A percentile compares a stretch with the other conserved stretches of the same genome.
Conservation (phyloP, 345 rosid species). For the Syzygium grande region DNA sequence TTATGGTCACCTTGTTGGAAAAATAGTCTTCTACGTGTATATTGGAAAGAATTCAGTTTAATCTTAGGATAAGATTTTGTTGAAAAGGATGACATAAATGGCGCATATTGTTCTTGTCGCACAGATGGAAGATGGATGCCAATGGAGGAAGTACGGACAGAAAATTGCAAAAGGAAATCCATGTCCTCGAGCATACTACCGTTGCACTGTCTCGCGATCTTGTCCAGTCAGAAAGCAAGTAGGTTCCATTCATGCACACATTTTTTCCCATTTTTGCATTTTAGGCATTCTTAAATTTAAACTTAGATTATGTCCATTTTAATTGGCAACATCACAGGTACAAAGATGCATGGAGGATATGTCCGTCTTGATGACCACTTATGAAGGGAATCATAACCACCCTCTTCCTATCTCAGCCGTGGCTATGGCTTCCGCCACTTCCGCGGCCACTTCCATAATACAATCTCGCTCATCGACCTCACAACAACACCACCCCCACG, state of each 20-base stretch:
- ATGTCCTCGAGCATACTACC: conserved; percentile 93
- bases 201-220: conserved; percentile 78
- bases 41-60: not conserved
- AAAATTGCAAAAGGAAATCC: conserved; percentile 92
- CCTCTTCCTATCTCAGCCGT: conserved; percentile 80
- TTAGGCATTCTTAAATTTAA: not conserved
- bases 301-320: not conserved
- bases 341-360: conserved; percentile 82
- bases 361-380: conserved; percentile 78
- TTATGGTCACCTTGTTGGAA: not conserved
- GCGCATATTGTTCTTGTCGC: not conserved
- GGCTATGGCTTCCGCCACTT: conserved; percentile 88
- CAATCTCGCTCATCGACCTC: conserved; percentile 37
- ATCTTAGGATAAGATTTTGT: not conserved
- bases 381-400: conserved; percentile 93
- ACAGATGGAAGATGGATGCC: conserved; percentile 94
- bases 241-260: not conserved
- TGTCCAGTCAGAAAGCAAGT: conserved; percentile 97
- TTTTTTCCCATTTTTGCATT: no score
- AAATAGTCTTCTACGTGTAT: not conserved
- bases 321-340: conserved; percentile 29
- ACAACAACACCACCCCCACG: not conserved
- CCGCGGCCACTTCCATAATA: conserved; percentile 87
- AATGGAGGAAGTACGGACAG: conserved; percentile 97
- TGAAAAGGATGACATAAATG: not conserved